A percentile compares a stretch with the other conserved stretches of the same genome.
Evolutionary conservation across 2,329 filamentous ascomycete species (phyloP).

Genomic region (Fusarium humuli): DNA sequence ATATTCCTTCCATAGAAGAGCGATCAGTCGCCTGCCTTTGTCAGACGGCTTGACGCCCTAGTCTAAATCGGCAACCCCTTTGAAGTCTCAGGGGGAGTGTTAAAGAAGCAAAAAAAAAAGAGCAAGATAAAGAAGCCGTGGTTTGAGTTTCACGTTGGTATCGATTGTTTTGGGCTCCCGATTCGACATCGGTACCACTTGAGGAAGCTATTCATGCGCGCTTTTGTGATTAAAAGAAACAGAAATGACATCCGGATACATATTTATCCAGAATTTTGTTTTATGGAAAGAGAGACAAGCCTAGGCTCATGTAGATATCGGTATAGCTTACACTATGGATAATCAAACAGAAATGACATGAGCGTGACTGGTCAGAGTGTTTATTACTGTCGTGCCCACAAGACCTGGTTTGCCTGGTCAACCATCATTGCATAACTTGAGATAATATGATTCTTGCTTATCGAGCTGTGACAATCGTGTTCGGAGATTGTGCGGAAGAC

Average conservation of each 20-base stretch:
- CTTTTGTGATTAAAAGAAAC: slow-evolving; percentile 38
- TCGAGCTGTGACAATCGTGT: not conserved
- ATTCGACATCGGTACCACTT: slow-evolving; percentile 3
- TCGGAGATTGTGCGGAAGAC: not conserved
- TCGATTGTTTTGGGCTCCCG: slow-evolving; percentile 11
- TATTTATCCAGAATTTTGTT: slow-evolving; percentile 22
- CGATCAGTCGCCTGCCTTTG: slow-evolving; percentile 21
- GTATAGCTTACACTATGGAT: slow-evolving; percentile 27
- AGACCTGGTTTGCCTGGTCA: not conserved
- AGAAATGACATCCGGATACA: slow-evolving; percentile 27
- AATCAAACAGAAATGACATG: slow-evolving; percentile 3
- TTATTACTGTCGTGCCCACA: not conserved
- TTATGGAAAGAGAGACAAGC: not conserved
- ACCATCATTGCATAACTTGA: not conserved
- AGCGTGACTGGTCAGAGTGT: not conserved
- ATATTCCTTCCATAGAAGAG: slow-evolving; percentile 48
- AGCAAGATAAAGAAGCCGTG: slow-evolving; percentile 25
- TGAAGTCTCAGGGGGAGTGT: slow-evolving; percentile 17
- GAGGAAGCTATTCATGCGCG: slow-evolving; percentile 10
- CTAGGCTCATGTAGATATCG: slow-evolving; percentile 27
- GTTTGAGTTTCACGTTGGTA: slow-evolving; percentile 10
- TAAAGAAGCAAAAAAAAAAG: slow-evolving; percentile 1
- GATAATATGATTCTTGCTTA: not conserved
- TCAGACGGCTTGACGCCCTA: slow-evolving; percentile 33
- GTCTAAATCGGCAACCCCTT: slow-evolving; percentile 17